Percentiles rank a stretch among this genome's conserved stretches.
Evolutionary conservation across 495 filamentous ascomycete species (phyloP).

Genomic region (Cenococcum geophilum): DNA sequence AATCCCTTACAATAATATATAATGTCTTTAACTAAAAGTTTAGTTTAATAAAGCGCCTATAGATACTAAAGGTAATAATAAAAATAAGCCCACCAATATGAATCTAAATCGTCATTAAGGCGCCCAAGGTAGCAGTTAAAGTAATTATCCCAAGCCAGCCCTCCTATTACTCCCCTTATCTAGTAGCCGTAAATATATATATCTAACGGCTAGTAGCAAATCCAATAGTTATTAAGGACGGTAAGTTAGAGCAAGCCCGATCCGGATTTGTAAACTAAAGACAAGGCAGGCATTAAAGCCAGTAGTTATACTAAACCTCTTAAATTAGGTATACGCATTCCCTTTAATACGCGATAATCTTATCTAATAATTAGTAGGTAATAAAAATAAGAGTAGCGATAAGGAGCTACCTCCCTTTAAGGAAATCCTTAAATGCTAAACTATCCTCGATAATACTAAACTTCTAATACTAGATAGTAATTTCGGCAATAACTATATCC

Average conservation of each 20-base stretch:
- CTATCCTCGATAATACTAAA: not conserved
- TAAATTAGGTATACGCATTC: not conserved
- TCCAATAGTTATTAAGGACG: not conserved
- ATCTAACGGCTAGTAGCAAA: too few species aligned
- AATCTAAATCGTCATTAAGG: too few species aligned
- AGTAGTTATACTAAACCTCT: not conserved
- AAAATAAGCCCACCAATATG: too few species aligned
- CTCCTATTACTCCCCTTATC: not conserved
- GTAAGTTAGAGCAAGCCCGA: not conserved
- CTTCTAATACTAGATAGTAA: not conserved
- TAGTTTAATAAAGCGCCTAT: too few species aligned
- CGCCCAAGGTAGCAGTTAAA: too few species aligned
- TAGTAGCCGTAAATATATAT: not conserved
- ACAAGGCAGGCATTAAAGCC: not conserved
- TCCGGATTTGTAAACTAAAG: not conserved
- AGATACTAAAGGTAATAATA: too few species aligned
- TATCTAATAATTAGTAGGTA: too few species aligned
- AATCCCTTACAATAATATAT: too few species aligned
- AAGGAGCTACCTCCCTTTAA: not conserved
- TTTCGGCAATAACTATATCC: not conserved
- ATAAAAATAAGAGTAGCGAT: not conserved
- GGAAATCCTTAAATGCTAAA: not conserved
- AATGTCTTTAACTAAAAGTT: too few species aligned
- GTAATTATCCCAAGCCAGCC: not conserved
- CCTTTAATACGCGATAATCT: not conserved